Evolutionary conservation across 306 rosid genomes (phyloP).

Genomic region (Vigna trinervia): DNA sequence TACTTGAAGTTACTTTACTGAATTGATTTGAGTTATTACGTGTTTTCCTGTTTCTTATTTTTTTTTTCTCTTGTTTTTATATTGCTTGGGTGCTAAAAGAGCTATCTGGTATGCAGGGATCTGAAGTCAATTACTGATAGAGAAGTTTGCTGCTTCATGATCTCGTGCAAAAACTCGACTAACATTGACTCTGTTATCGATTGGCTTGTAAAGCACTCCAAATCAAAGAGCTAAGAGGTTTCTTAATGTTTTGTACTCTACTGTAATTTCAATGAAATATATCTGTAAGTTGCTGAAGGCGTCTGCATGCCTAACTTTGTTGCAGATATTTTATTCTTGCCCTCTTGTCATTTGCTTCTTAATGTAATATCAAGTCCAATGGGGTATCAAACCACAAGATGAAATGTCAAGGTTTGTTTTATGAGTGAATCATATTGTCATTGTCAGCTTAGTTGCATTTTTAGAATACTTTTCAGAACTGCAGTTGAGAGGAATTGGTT

Average conservation of each 20-base stretch:
- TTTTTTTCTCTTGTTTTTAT: conserved; percentile 11
- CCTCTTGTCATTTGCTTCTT: conserved; percentile 36
- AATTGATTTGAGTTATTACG: conserved; percentile 5
- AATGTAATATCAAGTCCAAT: conserved; percentile 34
- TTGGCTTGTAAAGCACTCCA: conserved; percentile 96
- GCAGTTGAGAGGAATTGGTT: background rate
- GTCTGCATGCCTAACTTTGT: conserved; percentile 55
- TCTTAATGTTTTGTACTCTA: conserved; percentile 45
- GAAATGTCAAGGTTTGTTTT: conserved; percentile 30
- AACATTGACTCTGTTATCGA: conserved; percentile 88
- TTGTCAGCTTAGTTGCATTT: conserved; percentile 13
- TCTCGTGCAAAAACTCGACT: conserved; percentile 94
- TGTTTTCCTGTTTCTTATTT: conserved; percentile 12
- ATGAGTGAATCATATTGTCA: conserved; percentile 42
- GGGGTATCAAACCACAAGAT: conserved; percentile 29
- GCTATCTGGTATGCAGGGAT: conserved; percentile 64
- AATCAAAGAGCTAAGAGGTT: conserved; percentile 74
- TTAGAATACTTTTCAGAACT: background rate
- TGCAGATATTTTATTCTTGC: conserved; percentile 47
- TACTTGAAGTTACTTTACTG: background rate
- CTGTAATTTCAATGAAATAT: conserved; percentile 53
- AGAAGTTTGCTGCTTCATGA: conserved; percentile 95
- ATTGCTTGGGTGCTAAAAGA: conserved; percentile 37
- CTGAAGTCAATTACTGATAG: conserved; percentile 77
- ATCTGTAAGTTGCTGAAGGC: conserved; percentile 56